Evolutionary conservation across 129 eudicot species (phyloP), one percentile per base, ranked within the genome.

Genomic region (Saposhnikovia divaricata): DNA sequence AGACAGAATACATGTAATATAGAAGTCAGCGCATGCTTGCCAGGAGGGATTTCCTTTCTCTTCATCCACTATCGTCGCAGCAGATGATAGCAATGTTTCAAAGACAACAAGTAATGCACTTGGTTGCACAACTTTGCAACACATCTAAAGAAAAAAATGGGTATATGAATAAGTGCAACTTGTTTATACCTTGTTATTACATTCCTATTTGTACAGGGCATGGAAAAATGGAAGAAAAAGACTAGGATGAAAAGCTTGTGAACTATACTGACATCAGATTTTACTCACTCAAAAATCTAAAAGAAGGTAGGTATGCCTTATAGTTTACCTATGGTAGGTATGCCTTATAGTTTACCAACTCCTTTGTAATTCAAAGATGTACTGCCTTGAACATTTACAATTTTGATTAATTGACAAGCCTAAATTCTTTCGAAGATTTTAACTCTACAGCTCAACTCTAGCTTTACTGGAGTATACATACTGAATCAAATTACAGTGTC

Each of bases 21-120:
- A 96, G 79, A 96, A 96, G 90, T 96, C 99, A 81, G 99, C 99
- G 75, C 97, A 88, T 27, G 99, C 93, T 96, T 96, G 99, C 95
- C 99, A 96, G 65, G 99, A 81, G 38, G 99, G 93, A 85, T 89
- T 96, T 65, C 99, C 99, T 84, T 92, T 96, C 80, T 96, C 99
- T 57, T 96, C 99, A 78, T 96, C 99, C 76, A 96, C 97, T 59
- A 89, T 92, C 23, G 98, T 96, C 45, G 98, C 98, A 72, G 99
- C 99, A 81, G 93, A 92, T 6, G 99, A 96, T 68, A 96, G 75
- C 68, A 96, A 78, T 38, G 98, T 87, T 75, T 96, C 99, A 48
- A 89, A 96, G 44, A 92, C 85, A 82, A 92, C 90, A 50, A 92
- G 89, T 77, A 96, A 74, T 13, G 99, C 85, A 84, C 88, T 88